Conservation (phyloP, 495 filamentous ascomycete species). For the Sphaerosporella brunnea region DNA sequence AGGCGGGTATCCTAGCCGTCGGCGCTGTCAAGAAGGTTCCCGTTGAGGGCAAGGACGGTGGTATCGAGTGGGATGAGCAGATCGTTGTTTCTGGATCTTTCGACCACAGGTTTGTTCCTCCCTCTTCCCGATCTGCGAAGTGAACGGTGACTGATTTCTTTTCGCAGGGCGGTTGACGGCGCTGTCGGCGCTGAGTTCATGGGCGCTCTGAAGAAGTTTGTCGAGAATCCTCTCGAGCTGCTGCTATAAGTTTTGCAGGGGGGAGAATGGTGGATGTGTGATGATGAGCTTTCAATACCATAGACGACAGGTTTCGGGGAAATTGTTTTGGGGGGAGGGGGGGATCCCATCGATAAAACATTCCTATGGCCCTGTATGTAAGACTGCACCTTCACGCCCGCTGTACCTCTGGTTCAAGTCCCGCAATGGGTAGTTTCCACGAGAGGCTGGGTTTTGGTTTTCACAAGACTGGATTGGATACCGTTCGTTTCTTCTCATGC, state of each 20-base stretch:
- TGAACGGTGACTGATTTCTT: slow-evolving; percentile 1
- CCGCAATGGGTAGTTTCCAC: too few relatives aligned
- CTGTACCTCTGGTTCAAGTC: too few relatives aligned
- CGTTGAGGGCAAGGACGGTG: slow-evolving; percentile 65
- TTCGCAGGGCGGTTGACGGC: slow-evolving; percentile 42
- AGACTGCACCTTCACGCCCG: too few relatives aligned
- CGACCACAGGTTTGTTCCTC: slow-evolving; percentile 47
- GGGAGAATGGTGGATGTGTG: background rate
- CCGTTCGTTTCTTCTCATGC: too few relatives aligned
- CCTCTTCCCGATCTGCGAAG: background rate
- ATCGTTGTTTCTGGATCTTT: slow-evolving; percentile 87
- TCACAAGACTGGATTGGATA: too few relatives aligned
- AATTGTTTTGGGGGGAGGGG: too few relatives aligned
- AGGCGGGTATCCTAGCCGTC: slow-evolving; percentile 88
- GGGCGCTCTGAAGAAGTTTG: slow-evolving; percentile 82
- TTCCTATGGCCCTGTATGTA: too few relatives aligned
- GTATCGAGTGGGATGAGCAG: slow-evolving; percentile 89
- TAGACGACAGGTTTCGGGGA: too few relatives aligned
- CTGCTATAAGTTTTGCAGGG: slow-evolving; percentile 43
- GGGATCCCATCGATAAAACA: too few relatives aligned
- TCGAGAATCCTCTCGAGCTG: slow-evolving; percentile 92
- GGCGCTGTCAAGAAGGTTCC: slow-evolving; percentile 91
- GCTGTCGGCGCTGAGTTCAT: slow-evolving; percentile 97
- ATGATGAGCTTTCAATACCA: background rate
- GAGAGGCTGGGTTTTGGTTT: too few relatives aligned